Percentiles rank a stretch among this genome's conserved stretches.
Evolutionary conservation across 2,329 filamentous ascomycete genomes (phyloP).

Genomic region (Trichoderma sp.): DNA sequence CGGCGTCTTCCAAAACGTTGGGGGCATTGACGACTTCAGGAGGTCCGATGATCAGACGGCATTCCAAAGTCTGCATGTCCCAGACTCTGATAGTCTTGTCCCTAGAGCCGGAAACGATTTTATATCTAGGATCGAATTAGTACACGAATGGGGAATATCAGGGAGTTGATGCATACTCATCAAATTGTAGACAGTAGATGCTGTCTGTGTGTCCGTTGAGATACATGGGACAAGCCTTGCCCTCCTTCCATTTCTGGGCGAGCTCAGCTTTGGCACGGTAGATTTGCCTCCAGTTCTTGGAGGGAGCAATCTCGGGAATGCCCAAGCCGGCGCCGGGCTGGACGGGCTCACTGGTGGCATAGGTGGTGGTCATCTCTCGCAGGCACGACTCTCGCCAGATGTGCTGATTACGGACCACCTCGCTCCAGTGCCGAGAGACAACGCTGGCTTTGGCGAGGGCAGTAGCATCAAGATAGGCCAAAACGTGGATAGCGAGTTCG

Average conservation of each 20-base stretch:
- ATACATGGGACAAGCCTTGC: conserved; percentile 79
- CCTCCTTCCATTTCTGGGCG: conserved; percentile 76
- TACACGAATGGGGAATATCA: neutral
- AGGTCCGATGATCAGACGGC: conserved; percentile 82
- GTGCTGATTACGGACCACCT: conserved; percentile 53
- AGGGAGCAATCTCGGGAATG: conserved; percentile 55
- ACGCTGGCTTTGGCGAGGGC: conserved; percentile 51
- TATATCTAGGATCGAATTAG: conserved; percentile 59
- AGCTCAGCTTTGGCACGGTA: conserved; percentile 77
- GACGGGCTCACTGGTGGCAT: conserved; percentile 57
- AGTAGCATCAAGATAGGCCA: conserved; percentile 57
- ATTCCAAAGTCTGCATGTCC: conserved; percentile 88
- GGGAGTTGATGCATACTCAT: conserved; percentile 69
- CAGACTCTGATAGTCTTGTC: conserved; percentile 95
- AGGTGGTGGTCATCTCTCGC: conserved; percentile 61
- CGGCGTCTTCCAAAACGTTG: conserved; percentile 53
- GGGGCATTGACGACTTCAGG: conserved; percentile 61
- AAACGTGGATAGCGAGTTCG: conserved; percentile 61
- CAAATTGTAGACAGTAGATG: conserved; percentile 97
- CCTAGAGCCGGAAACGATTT: conserved; percentile 94
- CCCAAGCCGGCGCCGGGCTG: conserved; percentile 58
- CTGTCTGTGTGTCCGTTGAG: conserved; percentile 92
- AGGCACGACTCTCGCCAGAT: conserved; percentile 67
- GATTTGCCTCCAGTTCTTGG: conserved; percentile 83
- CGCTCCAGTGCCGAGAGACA: conserved; percentile 56